Evolutionary conservation across 1,139 yeast genomes (phyloP).

Genomic region (Hemisphaericaspora xylanilytica): DNA sequence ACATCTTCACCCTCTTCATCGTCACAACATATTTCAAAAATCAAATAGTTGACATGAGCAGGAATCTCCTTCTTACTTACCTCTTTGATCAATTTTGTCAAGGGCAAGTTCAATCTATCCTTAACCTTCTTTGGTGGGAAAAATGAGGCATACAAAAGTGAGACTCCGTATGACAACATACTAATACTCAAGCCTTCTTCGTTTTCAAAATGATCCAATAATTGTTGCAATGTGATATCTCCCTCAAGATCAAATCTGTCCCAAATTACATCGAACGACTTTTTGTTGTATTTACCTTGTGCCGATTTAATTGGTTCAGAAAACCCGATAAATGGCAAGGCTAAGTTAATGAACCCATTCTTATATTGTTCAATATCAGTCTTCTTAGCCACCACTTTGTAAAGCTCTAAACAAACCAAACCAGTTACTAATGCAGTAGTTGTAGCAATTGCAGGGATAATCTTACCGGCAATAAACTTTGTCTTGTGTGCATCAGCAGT

Average conservation of each 20-base stretch:
- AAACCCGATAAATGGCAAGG: conserved; percentile 94
- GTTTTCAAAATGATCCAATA: conserved; percentile 72
- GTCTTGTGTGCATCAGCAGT: conserved; percentile 74
- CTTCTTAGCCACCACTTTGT: conserved; percentile 78
- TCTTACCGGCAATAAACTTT: conserved; percentile 86
- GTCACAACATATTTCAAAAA: conserved; percentile 89
- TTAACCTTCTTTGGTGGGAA: conserved; percentile 87
- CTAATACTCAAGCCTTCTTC: conserved; percentile 84
- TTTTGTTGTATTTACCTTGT: conserved; percentile 77
- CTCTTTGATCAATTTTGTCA: conserved; percentile 72
- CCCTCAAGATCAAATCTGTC: conserved; percentile 85
- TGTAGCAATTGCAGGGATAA: conserved; percentile 98
- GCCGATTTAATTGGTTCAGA: conserved; percentile 92
- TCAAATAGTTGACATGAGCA: conserved; percentile 68
- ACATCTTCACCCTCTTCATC: conserved; percentile 93
- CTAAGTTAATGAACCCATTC: conserved; percentile 91
- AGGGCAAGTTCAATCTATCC: conserved; percentile 66
- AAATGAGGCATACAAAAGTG: conserved; percentile 87
- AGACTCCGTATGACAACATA: conserved; percentile 90
- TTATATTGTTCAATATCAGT: conserved; percentile 83
- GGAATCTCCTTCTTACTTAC: conserved; percentile 85
- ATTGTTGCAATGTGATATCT: conserved; percentile 71
- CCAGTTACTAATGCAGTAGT: conserved; percentile 98
- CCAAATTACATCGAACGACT: conserved; percentile 87
- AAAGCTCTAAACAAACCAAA: conserved; percentile 83